A percentile compares a stretch with the other conserved stretches of the same genome.
Conservation (phyloP, 768 basidiomycete genomes). For the Pleurotus ostreatus region DNA sequence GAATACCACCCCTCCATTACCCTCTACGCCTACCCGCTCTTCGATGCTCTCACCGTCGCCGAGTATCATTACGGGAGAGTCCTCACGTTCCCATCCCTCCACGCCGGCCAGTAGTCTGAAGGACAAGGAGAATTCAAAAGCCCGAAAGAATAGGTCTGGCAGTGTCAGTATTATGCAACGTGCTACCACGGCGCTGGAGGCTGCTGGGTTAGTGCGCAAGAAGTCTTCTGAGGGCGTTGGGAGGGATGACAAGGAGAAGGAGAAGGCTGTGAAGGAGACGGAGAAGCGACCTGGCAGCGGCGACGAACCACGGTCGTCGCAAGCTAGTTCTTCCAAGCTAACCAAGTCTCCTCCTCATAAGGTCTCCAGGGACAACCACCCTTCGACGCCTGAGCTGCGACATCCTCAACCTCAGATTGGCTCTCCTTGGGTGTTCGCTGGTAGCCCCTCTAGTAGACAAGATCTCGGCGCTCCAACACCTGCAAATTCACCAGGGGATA, state of each 20-base stretch:
- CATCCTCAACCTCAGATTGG: constrained; percentile 39
- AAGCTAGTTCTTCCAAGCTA: constrained; percentile 63
- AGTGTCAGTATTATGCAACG: constrained; percentile 97
- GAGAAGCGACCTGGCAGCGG: constrained; percentile 41
- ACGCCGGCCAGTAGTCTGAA: constrained; percentile 64
- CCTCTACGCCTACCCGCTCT: constrained; percentile 40
- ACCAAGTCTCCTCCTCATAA: constrained; percentile 68
- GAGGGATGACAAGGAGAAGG: constrained; percentile 53
- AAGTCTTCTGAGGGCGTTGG: constrained; percentile 70
- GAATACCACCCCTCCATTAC: constrained; percentile 51
- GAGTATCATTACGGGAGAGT: constrained; percentile 40
- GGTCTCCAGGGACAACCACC: constrained; percentile 40
- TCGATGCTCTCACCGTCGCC: constrained; percentile 58
- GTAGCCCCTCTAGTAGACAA: constrained; percentile 32
- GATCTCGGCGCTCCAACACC: constrained; percentile 39
- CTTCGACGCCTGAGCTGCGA: constrained; percentile 42
- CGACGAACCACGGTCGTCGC: constrained; percentile 62
- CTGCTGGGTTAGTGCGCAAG: constrained; percentile 79
- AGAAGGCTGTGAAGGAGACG: constrained; percentile 33
- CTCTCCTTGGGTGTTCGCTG: constrained; percentile 75
- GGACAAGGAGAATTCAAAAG: constrained; percentile 53
- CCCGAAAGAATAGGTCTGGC: constrained; percentile 72
- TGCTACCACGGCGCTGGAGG: constrained; percentile 87
- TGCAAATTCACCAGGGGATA: constrained; percentile 50
- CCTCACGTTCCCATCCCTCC: constrained; percentile 60